These are phyloP conservation scores for Candida maris DNA, from an alignment of 805 yeast species.

Conservation along the genomic window DNA sequence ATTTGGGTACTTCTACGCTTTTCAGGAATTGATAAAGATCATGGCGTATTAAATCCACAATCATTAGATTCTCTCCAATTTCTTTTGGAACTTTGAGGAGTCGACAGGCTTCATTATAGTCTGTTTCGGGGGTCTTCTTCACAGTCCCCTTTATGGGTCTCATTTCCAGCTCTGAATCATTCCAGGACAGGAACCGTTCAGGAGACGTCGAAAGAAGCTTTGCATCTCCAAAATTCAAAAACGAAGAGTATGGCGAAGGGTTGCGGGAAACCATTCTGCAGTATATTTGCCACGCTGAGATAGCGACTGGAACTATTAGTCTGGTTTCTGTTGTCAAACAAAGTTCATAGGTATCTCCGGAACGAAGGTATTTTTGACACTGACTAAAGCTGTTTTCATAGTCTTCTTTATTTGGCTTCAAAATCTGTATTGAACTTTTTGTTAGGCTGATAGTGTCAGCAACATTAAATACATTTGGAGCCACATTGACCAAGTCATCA, in stretches of 20 bases:
- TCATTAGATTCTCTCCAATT: slow-evolving; percentile 94
- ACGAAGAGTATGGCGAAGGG: slow-evolving; percentile 93
- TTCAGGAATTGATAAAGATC: slow-evolving; percentile 70
- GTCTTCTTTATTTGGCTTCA: slow-evolving; percentile 47
- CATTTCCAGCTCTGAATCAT: slow-evolving; percentile 58
- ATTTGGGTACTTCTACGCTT: slow-evolving; percentile 64
- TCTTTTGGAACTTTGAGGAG: slow-evolving; percentile 84
- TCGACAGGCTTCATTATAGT: slow-evolving; percentile 53
- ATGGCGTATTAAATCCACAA: slow-evolving; percentile 91
- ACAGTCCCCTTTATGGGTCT: slow-evolving; percentile 98
- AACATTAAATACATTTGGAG: slow-evolving; percentile 2
- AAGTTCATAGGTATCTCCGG: slow-evolving; percentile 92
- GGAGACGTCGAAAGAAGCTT: slow-evolving; percentile 85
- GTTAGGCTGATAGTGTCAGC: slow-evolving; percentile 3
- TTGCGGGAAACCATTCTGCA: slow-evolving; percentile 65
- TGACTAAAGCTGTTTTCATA: slow-evolving; percentile 54
- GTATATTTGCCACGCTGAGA: slow-evolving; percentile 76
- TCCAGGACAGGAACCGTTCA: slow-evolving; percentile 88
- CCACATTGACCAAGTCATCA: background rate
- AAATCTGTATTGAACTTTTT: slow-evolving; percentile 27
- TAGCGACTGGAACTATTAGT: slow-evolving; percentile 45
- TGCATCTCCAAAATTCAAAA: slow-evolving; percentile 61
- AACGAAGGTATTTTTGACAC: slow-evolving; percentile 64
- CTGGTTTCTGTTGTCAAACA: slow-evolving; percentile 80
- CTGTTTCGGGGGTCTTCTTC: slow-evolving; percentile 53